Conservation (phyloP, 306 rosid species). For the Castanopsis chinensis region DNA sequence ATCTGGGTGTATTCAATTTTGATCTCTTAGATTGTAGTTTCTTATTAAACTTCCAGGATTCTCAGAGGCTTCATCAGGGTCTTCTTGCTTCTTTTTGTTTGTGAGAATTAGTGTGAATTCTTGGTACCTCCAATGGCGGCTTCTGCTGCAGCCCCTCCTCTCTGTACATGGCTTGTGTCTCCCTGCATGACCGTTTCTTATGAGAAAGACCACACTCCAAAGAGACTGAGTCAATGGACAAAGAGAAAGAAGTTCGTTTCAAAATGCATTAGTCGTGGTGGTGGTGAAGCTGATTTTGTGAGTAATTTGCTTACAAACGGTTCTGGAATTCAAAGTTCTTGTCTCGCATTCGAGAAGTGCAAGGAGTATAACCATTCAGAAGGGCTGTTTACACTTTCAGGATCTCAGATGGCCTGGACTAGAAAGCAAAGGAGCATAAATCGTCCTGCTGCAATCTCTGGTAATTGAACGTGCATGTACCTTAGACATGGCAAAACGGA, state of each 20-base stretch:
- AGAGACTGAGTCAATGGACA: constrained; percentile 26
- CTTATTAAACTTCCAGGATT: not conserved
- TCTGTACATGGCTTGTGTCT: constrained; percentile 88
- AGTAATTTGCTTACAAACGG: constrained; percentile 45
- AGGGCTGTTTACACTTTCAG: constrained; percentile 40
- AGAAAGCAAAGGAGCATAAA: constrained; percentile 49
- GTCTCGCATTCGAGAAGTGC: constrained; percentile 58
- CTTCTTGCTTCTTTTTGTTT: not conserved
- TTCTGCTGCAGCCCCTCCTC: constrained; percentile 59
- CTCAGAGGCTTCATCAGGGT: not conserved
- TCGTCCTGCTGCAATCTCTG: constrained; percentile 41
- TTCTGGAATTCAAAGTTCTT: constrained; percentile 72
- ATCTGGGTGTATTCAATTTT: not conserved
- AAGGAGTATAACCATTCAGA: constrained; percentile 42
- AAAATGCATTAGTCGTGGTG: constrained; percentile 23
- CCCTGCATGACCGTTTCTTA: constrained; percentile 93
- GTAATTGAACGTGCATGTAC: constrained; percentile 21
- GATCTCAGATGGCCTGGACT: constrained; percentile 44
- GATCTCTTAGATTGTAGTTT: not conserved
- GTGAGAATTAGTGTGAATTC: not conserved
- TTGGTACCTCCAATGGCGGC: constrained; percentile 44
- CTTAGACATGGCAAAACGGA: too few species aligned
- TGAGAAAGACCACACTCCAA: constrained; percentile 46
- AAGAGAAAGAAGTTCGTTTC: constrained; percentile 32
- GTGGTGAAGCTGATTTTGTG: constrained; percentile 27